Evolutionary conservation across 805 yeast species (phyloP).

Genomic region (Lachancea sp.): DNA sequence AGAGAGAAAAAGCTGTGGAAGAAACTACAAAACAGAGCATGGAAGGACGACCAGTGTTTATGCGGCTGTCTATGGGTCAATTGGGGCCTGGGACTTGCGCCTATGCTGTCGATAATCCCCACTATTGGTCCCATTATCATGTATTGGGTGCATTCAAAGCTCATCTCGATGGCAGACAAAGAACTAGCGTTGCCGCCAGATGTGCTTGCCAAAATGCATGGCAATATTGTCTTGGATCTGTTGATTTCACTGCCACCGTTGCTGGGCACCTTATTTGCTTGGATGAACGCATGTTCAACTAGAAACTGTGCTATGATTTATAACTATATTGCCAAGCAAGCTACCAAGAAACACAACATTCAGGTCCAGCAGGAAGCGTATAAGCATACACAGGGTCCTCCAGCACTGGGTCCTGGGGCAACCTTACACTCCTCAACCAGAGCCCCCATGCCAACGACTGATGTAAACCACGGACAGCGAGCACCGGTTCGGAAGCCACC

Average conservation of each 20-base stretch:
- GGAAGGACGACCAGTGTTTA: constrained; percentile 81
- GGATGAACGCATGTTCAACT: constrained; percentile 83
- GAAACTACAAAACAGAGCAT: constrained; percentile 65
- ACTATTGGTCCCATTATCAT: constrained; percentile 77
- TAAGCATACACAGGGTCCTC: background rate
- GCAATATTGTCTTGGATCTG: constrained; percentile 69
- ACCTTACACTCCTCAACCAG: too few species aligned
- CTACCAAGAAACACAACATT: constrained; percentile 13
- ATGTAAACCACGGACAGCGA: too few species aligned
- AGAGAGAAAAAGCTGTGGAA: constrained; percentile 67
- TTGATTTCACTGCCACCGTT: constrained; percentile 73
- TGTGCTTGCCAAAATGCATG: constrained; percentile 62
- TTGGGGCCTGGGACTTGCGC: constrained; percentile 73
- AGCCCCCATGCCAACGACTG: too few species aligned
- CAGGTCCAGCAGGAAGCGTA: constrained; percentile 1
- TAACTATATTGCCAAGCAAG: constrained; percentile 29
- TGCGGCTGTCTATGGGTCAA: constrained; percentile 61
- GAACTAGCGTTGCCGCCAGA: constrained; percentile 51
- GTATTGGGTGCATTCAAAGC: constrained; percentile 70
- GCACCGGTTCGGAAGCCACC: too few species aligned
- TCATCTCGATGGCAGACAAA: constrained; percentile 53
- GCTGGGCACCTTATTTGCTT: constrained; percentile 68
- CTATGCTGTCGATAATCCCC: constrained; percentile 66
- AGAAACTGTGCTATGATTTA: constrained; percentile 82
- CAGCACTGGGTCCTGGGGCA: background rate